These are phyloP conservation scores for Trichaptum fuscoviolaceum DNA, from an alignment of 768 basidiomycete species.

Conservation along the genomic window DNA sequence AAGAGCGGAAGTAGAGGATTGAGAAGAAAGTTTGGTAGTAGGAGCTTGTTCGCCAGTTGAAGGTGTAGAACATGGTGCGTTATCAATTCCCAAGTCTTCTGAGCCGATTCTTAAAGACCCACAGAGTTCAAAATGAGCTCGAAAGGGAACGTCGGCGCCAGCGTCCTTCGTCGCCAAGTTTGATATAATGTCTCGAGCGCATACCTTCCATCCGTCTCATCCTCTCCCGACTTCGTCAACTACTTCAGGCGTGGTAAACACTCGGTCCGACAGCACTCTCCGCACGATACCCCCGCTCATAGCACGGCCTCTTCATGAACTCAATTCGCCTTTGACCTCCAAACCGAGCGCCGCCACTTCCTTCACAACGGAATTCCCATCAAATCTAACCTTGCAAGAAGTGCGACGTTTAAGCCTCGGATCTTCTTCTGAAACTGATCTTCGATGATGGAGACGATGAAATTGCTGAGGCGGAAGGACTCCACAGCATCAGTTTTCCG, in stretches of 20 bases:
- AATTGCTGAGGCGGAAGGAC: neutral
- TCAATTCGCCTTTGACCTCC: neutral
- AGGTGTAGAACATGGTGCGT: conserved; percentile 69
- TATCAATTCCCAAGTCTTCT: conserved; percentile 6
- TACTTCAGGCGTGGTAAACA: neutral
- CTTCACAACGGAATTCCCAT: neutral
- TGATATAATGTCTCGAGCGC: conserved; percentile 56
- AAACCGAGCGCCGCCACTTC: neutral
- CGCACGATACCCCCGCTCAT: neutral
- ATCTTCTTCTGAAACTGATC: neutral
- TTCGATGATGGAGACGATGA: neutral
- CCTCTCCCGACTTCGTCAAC: conserved; percentile 26
- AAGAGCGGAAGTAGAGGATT: conserved; percentile 52
- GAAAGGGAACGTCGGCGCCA: conserved; percentile 74
- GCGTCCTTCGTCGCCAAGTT: conserved; percentile 80
- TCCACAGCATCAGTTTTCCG: neutral
- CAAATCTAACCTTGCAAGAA: neutral
- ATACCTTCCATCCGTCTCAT: conserved; percentile 25
- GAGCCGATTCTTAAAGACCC: neutral
- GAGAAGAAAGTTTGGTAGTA: conserved; percentile 70
- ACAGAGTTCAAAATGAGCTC: conserved; percentile 51
- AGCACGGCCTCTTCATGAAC: neutral
- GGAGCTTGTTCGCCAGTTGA: conserved; percentile 69
- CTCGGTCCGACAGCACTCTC: neutral
- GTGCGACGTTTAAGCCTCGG: neutral